Conservation (phyloP, 257 asterid genomes). For the Verbascum thapsus region DNA sequence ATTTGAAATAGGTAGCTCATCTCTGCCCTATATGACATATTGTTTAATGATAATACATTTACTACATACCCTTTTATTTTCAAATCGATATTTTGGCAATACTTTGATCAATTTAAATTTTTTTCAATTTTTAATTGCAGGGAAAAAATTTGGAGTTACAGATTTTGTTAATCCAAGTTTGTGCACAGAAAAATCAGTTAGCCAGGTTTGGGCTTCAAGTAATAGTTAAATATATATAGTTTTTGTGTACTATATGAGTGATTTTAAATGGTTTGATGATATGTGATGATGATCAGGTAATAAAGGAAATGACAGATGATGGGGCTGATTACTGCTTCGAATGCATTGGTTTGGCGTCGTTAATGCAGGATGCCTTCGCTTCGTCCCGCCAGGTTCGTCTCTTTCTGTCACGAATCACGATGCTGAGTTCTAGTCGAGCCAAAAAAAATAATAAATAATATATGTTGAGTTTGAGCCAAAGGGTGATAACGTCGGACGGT, state of each 20-base stretch:
- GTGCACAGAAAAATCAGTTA: conserved; percentile 39
- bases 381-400: conserved; percentile 30
- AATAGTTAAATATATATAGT: too few species aligned
- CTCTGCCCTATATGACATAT: neutral
- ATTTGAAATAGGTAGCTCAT: conserved; percentile 34
- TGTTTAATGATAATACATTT: neutral
- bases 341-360: conserved; percentile 39
- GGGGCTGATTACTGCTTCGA: conserved; percentile 49
- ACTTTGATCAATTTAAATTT: too few species aligned
- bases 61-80: too few species aligned
- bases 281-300: conserved; percentile 27
- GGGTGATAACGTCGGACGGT: too few species aligned
- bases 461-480: too few species aligned
- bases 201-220: conserved; percentile 31
- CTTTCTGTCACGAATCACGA: too few species aligned
- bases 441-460: too few species aligned
- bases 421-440: too few species aligned
- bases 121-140: conserved; percentile 27
- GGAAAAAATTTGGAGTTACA: conserved; percentile 46
- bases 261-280: neutral
- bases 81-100: too few species aligned
- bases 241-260: too few species aligned
- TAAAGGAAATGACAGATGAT: conserved; percentile 36
- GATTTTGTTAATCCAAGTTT: conserved; percentile 39
- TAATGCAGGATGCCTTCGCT: conserved; percentile 38